Evolutionary conservation across 108 stramenopile genomes (phyloP), one percentile per base, ranked within the genome.

Genomic region (Parmales sp.): DNA sequence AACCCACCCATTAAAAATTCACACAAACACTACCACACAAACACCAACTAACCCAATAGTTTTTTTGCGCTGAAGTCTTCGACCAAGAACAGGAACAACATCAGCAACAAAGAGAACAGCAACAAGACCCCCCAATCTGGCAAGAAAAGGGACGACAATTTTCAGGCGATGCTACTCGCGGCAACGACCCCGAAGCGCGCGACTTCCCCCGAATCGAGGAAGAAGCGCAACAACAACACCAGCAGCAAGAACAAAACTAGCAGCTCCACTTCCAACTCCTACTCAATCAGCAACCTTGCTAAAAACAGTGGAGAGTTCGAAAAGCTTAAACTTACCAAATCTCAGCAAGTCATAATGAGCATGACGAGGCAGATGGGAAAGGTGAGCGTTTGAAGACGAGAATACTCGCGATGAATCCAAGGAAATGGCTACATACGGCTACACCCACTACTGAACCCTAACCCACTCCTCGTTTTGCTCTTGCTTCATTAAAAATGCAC

Each of bases 251-350:
- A 4, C 46, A 48, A 48, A 13, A 13, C 8, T 18, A n/a, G 22
- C 46, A 11, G 22, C 46, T 48, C 46, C 46, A 48, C 19, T 3
- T 48, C 46, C 16, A n/a, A n/a, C 46, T 23, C 22, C 46, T 48
- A 60, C 26, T 34, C 54, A 13, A 34, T 60, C 54, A 34, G 29
- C 7, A 60, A 4, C 31, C 5, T 60, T 28, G 36, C 11, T 43
- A 43, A 60, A 34, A 60, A 34, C 54, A 60, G 54, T 34, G 20
- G 54, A 11, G 54, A 60, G 54, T 60, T 60, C 54, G 20, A 28
- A 16, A 20, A 20, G 31, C 54, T 60, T 28, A 34, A 20, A 28
- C 54, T 60, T 28, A 34, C n/a, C 26, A 60, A 60, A 16, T 19
- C n/a, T 20, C 54, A 60, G 28, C 8, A 20, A 7, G 54, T 19